A percentile compares a stretch with the other conserved stretches of the same genome.
Conservation (phyloP, 768 basidiomycete genomes). For the Collybia sordida region DNA sequence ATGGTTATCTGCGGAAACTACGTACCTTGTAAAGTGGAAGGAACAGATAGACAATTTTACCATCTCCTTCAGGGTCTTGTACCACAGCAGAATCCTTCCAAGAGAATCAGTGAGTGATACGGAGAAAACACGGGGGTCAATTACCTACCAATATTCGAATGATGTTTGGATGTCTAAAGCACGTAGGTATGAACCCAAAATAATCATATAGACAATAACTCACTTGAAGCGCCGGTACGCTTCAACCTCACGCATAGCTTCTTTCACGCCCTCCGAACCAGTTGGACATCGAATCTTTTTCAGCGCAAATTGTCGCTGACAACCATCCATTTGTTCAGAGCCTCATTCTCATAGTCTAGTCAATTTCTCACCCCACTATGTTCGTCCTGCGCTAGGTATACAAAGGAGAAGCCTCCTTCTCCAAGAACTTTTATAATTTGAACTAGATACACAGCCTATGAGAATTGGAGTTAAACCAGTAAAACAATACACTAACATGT, state of each 20-base stretch:
- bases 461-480: conserved; percentile 5
- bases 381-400: conserved; percentile 86
- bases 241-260: conserved; percentile 87
- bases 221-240: conserved; percentile 94
- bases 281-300: conserved; percentile 97
- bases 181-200: background rate
- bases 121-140: conserved; percentile 12
- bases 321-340: conserved; percentile 5
- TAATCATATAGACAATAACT: conserved; percentile 24
- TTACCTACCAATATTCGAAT: conserved; percentile 79
- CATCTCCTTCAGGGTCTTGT: conserved; percentile 90
- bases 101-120: conserved; percentile 11
- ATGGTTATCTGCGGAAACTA: background rate
- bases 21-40: conserved; percentile 86
- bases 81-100: conserved; percentile 88
- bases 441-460: conserved; percentile 42
- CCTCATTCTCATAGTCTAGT: background rate
- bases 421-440: conserved; percentile 91
- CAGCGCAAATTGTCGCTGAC: conserved; percentile 86
- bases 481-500: conserved; percentile 63
- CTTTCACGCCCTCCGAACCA: conserved; percentile 84
- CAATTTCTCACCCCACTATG: conserved; percentile 65
- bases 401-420: conserved; percentile 94
- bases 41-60: conserved; percentile 95
- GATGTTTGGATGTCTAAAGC: conserved; percentile 86